Percentiles rank a stretch among this genome's conserved stretches.
These are phyloP conservation scores for Phytopythium ostracodes DNA, from an alignment of 352 stramenopile species.

Conservation along the genomic window DNA sequence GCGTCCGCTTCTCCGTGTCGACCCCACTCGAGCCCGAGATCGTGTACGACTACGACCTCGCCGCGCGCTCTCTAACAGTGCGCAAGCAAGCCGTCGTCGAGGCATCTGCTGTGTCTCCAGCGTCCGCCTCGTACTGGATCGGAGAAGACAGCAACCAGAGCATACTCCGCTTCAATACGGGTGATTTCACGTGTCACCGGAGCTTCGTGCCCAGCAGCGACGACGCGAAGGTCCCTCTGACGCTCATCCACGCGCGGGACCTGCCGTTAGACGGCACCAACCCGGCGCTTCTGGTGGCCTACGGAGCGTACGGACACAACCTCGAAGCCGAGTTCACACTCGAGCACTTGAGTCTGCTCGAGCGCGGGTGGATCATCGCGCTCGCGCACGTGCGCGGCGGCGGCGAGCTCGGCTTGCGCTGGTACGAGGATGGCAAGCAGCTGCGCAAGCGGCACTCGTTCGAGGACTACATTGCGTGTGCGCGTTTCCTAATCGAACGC, in stretches of 20 bases:
- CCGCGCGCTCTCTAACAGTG: slow-evolving; percentile 28
- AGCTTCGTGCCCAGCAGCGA: slow-evolving; percentile 37
- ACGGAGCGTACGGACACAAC: slow-evolving; percentile 88
- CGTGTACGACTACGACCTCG: slow-evolving; percentile 80
- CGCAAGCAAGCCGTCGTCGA: slow-evolving; percentile 54
- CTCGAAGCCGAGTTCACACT: slow-evolving; percentile 86
- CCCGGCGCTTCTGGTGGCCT: slow-evolving; percentile 84
- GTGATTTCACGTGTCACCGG: slow-evolving; percentile 37
- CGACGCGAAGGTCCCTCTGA: slow-evolving; percentile 58
- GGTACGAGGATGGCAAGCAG: slow-evolving; percentile 82
- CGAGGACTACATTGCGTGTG: slow-evolving; percentile 76
- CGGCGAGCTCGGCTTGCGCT: slow-evolving; percentile 80
- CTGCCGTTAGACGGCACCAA: slow-evolving; percentile 51
- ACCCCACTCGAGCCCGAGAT: slow-evolving; percentile 73
- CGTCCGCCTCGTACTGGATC: background rate
- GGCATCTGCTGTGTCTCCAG: background rate
- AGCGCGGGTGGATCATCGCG: slow-evolving; percentile 86
- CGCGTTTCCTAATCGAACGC: slow-evolving; percentile 51
- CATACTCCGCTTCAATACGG: slow-evolving; percentile 7
- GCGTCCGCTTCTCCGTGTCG: slow-evolving; percentile 66
- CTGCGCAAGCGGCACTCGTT: slow-evolving; percentile 86
- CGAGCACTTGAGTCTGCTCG: slow-evolving; percentile 76
- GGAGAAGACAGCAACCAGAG: background rate
- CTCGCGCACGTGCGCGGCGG: slow-evolving; percentile 89
- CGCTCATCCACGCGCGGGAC: slow-evolving; percentile 67